Evolutionary conservation across 306 rosid genomes (phyloP).

Genomic region (Ammopiptanthus mongolicus): DNA sequence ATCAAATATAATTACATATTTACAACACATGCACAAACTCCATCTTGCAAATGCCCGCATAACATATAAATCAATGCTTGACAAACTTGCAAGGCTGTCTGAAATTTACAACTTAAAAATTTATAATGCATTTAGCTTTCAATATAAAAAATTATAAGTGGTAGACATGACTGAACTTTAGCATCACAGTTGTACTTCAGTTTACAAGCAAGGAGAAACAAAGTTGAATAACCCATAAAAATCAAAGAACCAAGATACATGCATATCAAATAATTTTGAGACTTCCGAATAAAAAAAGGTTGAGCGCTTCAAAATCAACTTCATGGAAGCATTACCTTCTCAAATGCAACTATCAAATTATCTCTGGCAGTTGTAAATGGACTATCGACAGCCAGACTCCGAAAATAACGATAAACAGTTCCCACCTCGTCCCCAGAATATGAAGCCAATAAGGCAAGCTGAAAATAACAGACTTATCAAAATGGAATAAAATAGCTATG

Average conservation of each 20-base stretch:
- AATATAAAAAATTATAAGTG: background rate
- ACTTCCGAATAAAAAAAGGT: background rate
- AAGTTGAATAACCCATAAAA: background rate
- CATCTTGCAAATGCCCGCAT: background rate
- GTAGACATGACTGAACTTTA: background rate
- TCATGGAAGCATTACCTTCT: slow-evolving; percentile 56
- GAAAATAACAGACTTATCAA: slow-evolving; percentile 26
- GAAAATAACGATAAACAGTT: slow-evolving; percentile 81
- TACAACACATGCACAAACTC: background rate
- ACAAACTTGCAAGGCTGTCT: background rate
- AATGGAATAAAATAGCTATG: background rate
- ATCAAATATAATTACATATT: background rate
- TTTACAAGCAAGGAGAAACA: background rate
- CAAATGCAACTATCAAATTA: slow-evolving; percentile 88
- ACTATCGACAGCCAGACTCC: slow-evolving; percentile 86
- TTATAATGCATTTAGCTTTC: background rate
- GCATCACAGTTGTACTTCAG: background rate
- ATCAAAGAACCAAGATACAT: background rate
- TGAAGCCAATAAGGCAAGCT: slow-evolving; percentile 97
- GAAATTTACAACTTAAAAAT: background rate
- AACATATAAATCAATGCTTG: background rate
- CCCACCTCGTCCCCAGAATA: slow-evolving; percentile 81
- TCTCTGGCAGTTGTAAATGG: slow-evolving; percentile 97
- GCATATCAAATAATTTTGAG: background rate
- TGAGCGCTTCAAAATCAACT: background rate